Evolutionary conservation across 768 basidiomycete species (phyloP), one percentile per base, ranked within the genome.

Genomic region (Tricholoma sp.): DNA sequence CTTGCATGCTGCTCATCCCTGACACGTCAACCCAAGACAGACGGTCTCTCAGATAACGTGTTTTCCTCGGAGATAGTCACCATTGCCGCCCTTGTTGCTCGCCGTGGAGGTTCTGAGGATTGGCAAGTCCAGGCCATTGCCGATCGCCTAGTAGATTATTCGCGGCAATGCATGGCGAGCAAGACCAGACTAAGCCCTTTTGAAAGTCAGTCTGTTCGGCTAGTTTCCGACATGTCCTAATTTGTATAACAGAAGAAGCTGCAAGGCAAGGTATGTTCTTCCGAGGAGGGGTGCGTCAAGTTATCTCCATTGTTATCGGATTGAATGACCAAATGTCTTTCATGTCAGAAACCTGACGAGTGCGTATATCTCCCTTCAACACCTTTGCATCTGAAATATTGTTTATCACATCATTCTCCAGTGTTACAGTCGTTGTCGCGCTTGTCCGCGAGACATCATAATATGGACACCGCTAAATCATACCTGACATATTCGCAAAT

Each of bases 281-380:
- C 69, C 75, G 77, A 62, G 89, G 89, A 63, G 89, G 89, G 64
- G 89, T 91, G 66, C 70, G 89, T 83, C 6, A 47, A 45, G 6
- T 13, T 62, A 36, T 41, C 58, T 37, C 44, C 52, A 49, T 41
- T n/a, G 13, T 28, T 56, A 12, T 17, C 31, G 52, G 45, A 55
- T 63, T 54, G 52, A 42, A 54, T 59, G 29, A 64, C 42, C 34
- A 1, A 57, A 49, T 52, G 28, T 24, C 42, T 49, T 28, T 58
- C 44, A 59, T 34, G 41, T 49, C 64, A 91, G 89, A 91, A 92
- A 83, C 67, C 84, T 48, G 89, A 92, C 61, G 90, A 91, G 89
- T 91, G 62, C 69, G 88, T 72, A 5, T 9, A 28, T 31, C 29
- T 49, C n/a, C 42, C 29, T 49, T 13, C 42, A 24, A 18, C 47